Evolutionary conservation across 1,139 yeast genomes (phyloP), one percentile per base, ranked within the genome.

Genomic region (Zygotorulaspora mrakii): DNA sequence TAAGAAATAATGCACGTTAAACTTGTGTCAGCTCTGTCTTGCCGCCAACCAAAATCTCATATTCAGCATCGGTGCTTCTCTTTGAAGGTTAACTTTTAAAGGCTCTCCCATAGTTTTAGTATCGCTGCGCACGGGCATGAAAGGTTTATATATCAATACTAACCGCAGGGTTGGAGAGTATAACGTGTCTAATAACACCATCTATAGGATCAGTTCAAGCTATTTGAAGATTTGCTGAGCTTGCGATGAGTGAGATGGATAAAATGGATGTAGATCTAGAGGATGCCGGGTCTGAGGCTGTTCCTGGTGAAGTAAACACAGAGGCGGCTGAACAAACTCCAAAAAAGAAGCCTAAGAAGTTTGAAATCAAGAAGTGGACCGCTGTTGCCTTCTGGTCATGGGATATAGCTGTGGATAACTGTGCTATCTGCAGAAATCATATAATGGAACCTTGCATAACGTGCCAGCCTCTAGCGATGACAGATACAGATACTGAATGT

Each of bases 371-470:
- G 55, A 82, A 81, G 70, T 91, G 98, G 98, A 88, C 96, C 11
- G 97, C 98, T 0, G 98, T 94, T 39, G 97, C 98, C 12, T 88
- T 91, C 60, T 94, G 99, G 99, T 88, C 96, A 1, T 94, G 98
- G 98, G 97, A 87, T 65, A 85, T 88, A 46, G 94, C 82, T 37
- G 95, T 91, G 45, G 98, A 94, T 54, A 88, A 87, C 42, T 94
- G 99, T 70, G 97, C 99, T 32, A 94, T 94, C 62, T 94, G 99
- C 73, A 77, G 98, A 59, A 94, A 91, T 65, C 97, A 91, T 66
- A 76, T 91, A 54, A 94, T 94, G 99, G 99, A 94, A 55, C 94
- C 94, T 17, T 94, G 99, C 65, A 91, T 94, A 52, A 98, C 89
- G 62, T 94, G 99, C 62, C 96, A 88, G 64, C 85, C 95, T 12